phyloP scores from a whole-genome alignment of 805 yeast genomes.

The Priceomyces melissophilus region DNA sequence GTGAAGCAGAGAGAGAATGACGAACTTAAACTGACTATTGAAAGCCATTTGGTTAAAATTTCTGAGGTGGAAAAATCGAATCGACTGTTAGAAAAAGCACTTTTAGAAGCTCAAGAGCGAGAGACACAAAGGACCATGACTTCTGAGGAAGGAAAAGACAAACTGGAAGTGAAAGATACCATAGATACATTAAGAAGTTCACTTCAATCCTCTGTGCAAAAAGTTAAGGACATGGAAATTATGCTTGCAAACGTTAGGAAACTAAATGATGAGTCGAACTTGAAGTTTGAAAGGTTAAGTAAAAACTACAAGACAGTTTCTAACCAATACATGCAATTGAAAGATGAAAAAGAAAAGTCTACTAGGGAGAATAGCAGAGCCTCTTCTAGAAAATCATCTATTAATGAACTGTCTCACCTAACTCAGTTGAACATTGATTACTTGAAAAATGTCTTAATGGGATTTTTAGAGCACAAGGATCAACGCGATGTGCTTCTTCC shows the following conservation, averaged over 20 bases:
- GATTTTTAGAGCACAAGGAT: slow-evolving; percentile 89
- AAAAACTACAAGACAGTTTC: slow-evolving; percentile 66
- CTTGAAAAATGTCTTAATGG: slow-evolving; percentile 83
- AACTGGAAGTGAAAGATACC: slow-evolving; percentile 25
- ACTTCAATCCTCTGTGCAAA: slow-evolving; percentile 47
- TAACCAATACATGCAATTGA: slow-evolving; percentile 50
- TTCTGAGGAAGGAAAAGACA: slow-evolving; percentile 12
- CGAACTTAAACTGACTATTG: slow-evolving; percentile 43
- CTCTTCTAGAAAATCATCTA: slow-evolving; percentile 6
- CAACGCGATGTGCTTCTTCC: slow-evolving; percentile 84
- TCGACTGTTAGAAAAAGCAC: slow-evolving; percentile 22
- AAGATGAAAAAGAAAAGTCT: slow-evolving; percentile 17
- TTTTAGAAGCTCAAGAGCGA: slow-evolving; percentile 21
- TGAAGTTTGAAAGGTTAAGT: slow-evolving; percentile 65
- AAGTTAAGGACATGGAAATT: slow-evolving; percentile 54
- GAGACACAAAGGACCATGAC: background rate
- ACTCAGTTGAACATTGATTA: slow-evolving; percentile 51
- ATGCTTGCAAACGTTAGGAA: slow-evolving; percentile 52
- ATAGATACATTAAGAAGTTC: slow-evolving; percentile 50
- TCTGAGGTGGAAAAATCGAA: slow-evolving; percentile 35
- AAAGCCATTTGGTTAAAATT: slow-evolving; percentile 40
- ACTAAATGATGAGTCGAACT: slow-evolving; percentile 62
- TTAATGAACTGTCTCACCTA: slow-evolving; percentile 11
- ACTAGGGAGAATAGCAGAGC: slow-evolving; percentile 2
- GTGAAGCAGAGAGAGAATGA: slow-evolving; percentile 65